phyloP scores from a whole-genome alignment of 2,329 filamentous ascomycete genomes.

The Hypoxylon sp. region DNA sequence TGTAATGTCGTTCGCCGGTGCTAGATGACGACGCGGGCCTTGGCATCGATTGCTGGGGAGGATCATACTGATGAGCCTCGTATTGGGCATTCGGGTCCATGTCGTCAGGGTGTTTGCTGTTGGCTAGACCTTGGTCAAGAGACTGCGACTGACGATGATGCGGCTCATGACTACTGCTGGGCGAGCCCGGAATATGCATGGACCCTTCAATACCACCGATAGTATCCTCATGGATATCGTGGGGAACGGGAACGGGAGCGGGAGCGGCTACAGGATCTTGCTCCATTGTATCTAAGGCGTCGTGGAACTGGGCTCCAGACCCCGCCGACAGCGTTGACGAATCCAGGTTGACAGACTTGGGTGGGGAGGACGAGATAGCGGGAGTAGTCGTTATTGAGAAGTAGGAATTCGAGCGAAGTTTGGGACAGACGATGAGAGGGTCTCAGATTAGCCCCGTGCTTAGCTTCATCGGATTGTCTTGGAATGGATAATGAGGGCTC shows the following conservation, averaged over 20 bases:
- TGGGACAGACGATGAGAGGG: constrained; percentile 39
- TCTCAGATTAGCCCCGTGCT: constrained; percentile 43
- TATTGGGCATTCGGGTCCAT: constrained; percentile 60
- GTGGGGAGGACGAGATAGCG: constrained; percentile 13
- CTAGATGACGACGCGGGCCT: constrained; percentile 68
- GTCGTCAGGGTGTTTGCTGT: constrained; percentile 52
- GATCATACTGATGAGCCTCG: constrained; percentile 58
- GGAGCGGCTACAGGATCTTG: constrained; percentile 54
- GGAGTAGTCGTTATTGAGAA: constrained; percentile 22
- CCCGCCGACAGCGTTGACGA: constrained; percentile 62
- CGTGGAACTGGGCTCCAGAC: constrained; percentile 66
- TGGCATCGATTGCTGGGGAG: constrained; percentile 63
- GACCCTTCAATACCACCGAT: constrained; percentile 64
- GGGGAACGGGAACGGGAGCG: constrained; percentile 45
- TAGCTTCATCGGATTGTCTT: constrained; percentile 42
- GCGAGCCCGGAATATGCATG: constrained; percentile 54
- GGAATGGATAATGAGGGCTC: constrained; percentile 39
- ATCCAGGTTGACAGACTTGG: constrained; percentile 60
- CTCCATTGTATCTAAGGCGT: constrained; percentile 67
- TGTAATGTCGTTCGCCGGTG: constrained; percentile 57
- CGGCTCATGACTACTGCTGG: constrained; percentile 46
- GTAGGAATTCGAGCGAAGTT: constrained; percentile 28
- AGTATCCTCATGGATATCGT: constrained; percentile 63
- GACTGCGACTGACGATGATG: constrained; percentile 63
- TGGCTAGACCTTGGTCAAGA: constrained; percentile 62